Base-by-base conservation (phyloP, 768 basidiomycete species). In the Boletus barrowsii region DNA sequence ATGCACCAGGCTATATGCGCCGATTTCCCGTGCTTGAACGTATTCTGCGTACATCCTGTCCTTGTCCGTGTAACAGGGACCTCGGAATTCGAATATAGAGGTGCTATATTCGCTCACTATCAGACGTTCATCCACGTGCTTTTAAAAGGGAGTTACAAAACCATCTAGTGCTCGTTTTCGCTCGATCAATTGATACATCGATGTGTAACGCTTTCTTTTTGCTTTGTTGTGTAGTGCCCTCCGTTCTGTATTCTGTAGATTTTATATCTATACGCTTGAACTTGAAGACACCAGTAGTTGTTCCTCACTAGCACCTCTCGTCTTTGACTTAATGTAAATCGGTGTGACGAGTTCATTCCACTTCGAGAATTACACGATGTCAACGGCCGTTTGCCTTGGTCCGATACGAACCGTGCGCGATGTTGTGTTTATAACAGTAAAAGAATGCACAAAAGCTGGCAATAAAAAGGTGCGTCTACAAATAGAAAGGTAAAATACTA, bases 351-450 rank as follows among this genome's bases (percentile, higher is more conserved):
- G 6, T 26, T 7, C 26, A 6, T 26, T 26, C 26, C 6, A 26
- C 26, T 26, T 26, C 6, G 26, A 7, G 22, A 26, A 26, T 26
- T 26, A 26, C 26, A 7, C 26, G 26, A 26, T 26, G 26, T 26
- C 26, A 26, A 26, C 26, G 5, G 26, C 26, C 26, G 26, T 26
- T 22, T 20, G 46, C 36, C 49, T 51, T 41, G n/a, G 33, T 58
- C 68, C 68, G 68, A 42, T 70, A 70, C 24, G 57, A 64, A 4
- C 95, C 95, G 62, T 88, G 83, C 11, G 81, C 82, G 62, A 96
- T 92, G 59, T 89, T 90, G 49, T 82, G 67, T 58, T 84, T 80
- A 22, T 22, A 22, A 22, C 22, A 22, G 22, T 22, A 22, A 22
- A 22, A 22, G 22, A 22, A 22, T 22, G 22, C 3, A 3, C 24